phyloP scores from a whole-genome alignment of 2,329 filamentous ascomycete species.

The Pseudogymnoascus sp. region DNA sequence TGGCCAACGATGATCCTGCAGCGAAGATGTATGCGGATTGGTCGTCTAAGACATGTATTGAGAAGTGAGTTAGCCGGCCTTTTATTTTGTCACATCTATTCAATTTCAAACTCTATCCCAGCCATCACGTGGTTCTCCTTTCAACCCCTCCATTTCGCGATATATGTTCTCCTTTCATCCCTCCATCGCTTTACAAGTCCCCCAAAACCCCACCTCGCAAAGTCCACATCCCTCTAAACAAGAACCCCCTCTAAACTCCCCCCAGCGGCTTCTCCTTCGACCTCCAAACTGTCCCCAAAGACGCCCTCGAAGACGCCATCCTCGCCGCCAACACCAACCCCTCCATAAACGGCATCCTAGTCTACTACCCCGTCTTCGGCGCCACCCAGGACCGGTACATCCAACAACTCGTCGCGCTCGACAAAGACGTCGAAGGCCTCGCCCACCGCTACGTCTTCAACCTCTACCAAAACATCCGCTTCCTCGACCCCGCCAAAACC shows the following conservation, averaged over 20 bases:
- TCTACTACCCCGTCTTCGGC: constrained; percentile 95
- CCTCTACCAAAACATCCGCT: constrained; percentile 98
- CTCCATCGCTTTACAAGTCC: not conserved
- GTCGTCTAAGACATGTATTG: constrained; percentile 91
- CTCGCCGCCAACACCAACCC: constrained; percentile 74
- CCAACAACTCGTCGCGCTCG: constrained; percentile 82
- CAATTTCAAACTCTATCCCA: not conserved
- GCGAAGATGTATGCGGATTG: constrained; percentile 92
- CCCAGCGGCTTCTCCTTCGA: constrained; percentile 81
- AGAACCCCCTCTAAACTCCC: not conserved
- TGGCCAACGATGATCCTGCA: constrained; percentile 85
- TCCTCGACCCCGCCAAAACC: constrained; percentile 70
- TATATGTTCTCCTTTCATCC: not conserved
- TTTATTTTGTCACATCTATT: not conserved
- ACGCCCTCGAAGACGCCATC: constrained; percentile 83
- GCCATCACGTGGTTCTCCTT: not conserved
- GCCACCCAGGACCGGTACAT: constrained; percentile 88
- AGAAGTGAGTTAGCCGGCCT: constrained; percentile 72
- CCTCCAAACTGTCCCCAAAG: constrained; percentile 74
- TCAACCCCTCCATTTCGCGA: not conserved
- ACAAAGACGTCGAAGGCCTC: constrained; percentile 93
- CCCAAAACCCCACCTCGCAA: not conserved
- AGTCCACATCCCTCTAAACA: not conserved
- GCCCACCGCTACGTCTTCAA: constrained; percentile 94
- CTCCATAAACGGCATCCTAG: constrained; percentile 76